Percentiles rank a stretch among this genome's conserved stretches.
Evolutionary conservation across 352 stramenopile species (phyloP).

Genomic region (Globisporangium alternatum): DNA sequence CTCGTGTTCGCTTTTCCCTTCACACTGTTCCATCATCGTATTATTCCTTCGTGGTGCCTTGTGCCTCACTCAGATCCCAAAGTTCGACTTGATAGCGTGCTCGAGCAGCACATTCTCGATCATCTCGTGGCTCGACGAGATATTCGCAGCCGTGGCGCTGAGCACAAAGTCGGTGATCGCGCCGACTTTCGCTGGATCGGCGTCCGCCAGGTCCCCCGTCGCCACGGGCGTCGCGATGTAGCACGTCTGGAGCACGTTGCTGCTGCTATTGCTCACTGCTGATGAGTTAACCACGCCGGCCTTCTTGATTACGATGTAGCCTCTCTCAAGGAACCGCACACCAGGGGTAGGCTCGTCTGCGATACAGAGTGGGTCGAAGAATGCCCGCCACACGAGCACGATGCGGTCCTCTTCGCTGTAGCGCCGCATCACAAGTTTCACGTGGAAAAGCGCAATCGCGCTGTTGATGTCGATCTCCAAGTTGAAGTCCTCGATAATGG

Average conservation of each 20-base stretch:
- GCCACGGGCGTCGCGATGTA: conserved; percentile 32
- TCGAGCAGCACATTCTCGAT: conserved; percentile 51
- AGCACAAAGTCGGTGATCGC: conserved; percentile 36
- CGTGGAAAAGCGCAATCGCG: conserved; percentile 38
- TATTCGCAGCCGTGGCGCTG: conserved; percentile 25
- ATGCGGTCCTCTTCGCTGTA: conserved; percentile 48
- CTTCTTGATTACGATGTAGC: conserved; percentile 51
- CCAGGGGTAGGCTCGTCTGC: conserved; percentile 31
- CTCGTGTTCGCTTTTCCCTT: neutral
- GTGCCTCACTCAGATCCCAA: neutral
- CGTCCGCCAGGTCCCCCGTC: neutral
- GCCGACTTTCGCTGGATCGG: neutral
- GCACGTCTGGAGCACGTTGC: conserved; percentile 29
- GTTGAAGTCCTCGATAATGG: conserved; percentile 53
- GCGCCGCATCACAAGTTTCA: conserved; percentile 46
- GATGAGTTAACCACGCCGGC: conserved; percentile 6
- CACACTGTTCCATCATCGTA: neutral
- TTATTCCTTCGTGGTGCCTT: neutral
- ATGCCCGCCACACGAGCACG: conserved; percentile 54
- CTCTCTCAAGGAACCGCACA: conserved; percentile 50
- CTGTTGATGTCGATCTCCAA: conserved; percentile 48
- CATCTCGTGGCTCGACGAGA: conserved; percentile 32
- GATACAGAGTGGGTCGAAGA: conserved; percentile 50
- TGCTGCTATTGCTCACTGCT: conserved; percentile 1
- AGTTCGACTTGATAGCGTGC: conserved; percentile 15